Conservation (phyloP, 2,329 filamentous ascomycete genomes). For the Phaeosphaeriaceae sp. region DNA sequence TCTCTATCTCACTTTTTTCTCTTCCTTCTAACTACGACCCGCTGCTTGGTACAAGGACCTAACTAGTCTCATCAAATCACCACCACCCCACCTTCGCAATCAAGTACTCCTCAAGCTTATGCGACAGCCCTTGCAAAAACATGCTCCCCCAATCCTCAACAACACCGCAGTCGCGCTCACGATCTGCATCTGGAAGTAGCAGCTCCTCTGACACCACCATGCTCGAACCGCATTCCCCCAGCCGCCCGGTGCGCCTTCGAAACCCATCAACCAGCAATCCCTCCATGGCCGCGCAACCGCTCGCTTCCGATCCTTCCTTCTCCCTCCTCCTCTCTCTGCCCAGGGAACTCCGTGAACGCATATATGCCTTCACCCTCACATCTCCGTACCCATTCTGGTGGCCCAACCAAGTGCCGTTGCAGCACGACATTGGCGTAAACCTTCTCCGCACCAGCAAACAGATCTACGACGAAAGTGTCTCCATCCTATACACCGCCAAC, state of each 20-base stretch:
- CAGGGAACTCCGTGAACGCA: constrained; percentile 44
- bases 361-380: constrained; percentile 43
- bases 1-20: no score
- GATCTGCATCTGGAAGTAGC: constrained; percentile 38
- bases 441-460: constrained; percentile 39
- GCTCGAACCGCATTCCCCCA: constrained; percentile 35
- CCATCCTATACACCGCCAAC: constrained; percentile 45
- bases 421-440: constrained; percentile 29
- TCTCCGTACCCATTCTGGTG: constrained; percentile 44
- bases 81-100: not conserved
- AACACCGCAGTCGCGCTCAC: constrained; percentile 36
- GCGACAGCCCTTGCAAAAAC: constrained; percentile 5
- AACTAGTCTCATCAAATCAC: not conserved
- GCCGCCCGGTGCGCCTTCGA: constrained; percentile 36
- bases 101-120: constrained; percentile 1
- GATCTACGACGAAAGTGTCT: constrained; percentile 42
- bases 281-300: constrained; percentile 10
- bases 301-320: constrained; percentile 29
- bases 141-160: constrained; percentile 41
- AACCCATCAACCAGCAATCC: constrained; percentile 26
- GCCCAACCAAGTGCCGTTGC: constrained; percentile 27
- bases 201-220: constrained; percentile 42
- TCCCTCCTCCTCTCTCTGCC: constrained; percentile 45
- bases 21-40: no score
- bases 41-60: no score